Evolutionary conservation across 2,329 filamentous ascomycete genomes (phyloP), one percentile per base, ranked within the genome.

Genomic region (Aureobasidium leucospermi): DNA sequence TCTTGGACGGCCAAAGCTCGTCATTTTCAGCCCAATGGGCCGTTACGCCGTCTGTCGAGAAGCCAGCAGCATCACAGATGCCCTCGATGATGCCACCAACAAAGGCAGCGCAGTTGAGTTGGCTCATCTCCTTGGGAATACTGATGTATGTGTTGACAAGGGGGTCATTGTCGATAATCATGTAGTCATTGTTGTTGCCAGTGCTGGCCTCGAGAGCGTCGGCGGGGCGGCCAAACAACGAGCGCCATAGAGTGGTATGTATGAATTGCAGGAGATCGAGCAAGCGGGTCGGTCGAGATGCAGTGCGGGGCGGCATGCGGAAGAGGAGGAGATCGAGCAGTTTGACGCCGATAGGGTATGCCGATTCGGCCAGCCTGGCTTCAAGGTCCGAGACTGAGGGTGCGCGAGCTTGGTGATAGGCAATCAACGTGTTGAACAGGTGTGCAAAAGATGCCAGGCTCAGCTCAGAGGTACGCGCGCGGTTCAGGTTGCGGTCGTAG

Each of bases 111-210:
- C 93, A 96, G 74, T 96, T 97, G 69, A 99, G 81, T 81, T 94
- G 89, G 75, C 84, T 91, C 89, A 99, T 96, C 76, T 99, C 94
- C 69, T 88, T 88, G 15, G 94, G 94, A 57, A 97, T 88, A 67
- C 86, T 90, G 70, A 99, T 88, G 76, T 94, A 97, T 63, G 88
- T 87, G 75, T 96, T 97, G 41, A 97, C 93, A 53, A 97, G 81
- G 23, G 94, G 94, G 72, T 97, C 94, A 75, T 99, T 97, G 76
- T 99, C 94, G 68, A 92, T 90, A 68, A 99, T 94, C 93, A 99
- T 97, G 79, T 97, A 99, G 78, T 97, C 93, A 67, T 94, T 90
- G 8, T 90, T 87, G 56, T 91, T 93, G 57, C 86, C 84, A 8
- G 89, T 86, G 61, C 86, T 90, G 76, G 94, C 92, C 77, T 99